Conservation (phyloP, 2,329 filamentous ascomycete genomes). For the Aspergillus hiratsukae region DNA sequence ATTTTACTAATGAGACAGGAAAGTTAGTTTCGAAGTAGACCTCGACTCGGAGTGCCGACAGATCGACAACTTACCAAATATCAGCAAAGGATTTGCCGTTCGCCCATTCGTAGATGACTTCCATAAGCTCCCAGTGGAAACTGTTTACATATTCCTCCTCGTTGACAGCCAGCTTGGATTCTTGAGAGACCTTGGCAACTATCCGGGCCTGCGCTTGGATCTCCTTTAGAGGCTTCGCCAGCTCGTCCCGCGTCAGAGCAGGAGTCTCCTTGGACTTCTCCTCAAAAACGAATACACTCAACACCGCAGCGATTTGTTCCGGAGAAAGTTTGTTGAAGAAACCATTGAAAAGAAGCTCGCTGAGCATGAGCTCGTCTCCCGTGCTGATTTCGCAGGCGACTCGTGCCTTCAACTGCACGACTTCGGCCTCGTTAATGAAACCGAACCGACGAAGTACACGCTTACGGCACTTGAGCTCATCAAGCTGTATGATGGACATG, state of each 20-base stretch:
- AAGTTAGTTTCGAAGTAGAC: slow-evolving; percentile 5
- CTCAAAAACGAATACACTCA: slow-evolving; percentile 96
- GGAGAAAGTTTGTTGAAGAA: slow-evolving; percentile 96
- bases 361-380: slow-evolving; percentile 88
- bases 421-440: slow-evolving; percentile 93
- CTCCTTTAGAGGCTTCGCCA: slow-evolving; percentile 79
- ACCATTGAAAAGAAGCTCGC: slow-evolving; percentile 89
- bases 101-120: slow-evolving; percentile 88
- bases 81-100: slow-evolving; percentile 85
- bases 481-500: slow-evolving; percentile 83
- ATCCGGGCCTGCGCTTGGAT: slow-evolving; percentile 82
- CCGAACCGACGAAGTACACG: slow-evolving; percentile 87
- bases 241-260: slow-evolving; percentile 67
- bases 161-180: slow-evolving; percentile 90
- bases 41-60: slow-evolving; percentile 1
- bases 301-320: slow-evolving; percentile 76
- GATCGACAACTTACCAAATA: slow-evolving; percentile 70
- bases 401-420: slow-evolving; percentile 93
- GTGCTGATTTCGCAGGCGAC: slow-evolving; percentile 98
- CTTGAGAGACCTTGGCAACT: slow-evolving; percentile 88
- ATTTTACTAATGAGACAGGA: slow-evolving; percentile 67
- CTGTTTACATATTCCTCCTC: slow-evolving; percentile 88
- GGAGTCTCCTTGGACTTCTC: slow-evolving; percentile 80
- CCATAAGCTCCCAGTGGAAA: slow-evolving; percentile 95
- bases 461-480: slow-evolving; percentile 94